Base-by-base conservation (phyloP, 2,329 filamentous ascomycete species). In the Alternaria alternata region DNA sequence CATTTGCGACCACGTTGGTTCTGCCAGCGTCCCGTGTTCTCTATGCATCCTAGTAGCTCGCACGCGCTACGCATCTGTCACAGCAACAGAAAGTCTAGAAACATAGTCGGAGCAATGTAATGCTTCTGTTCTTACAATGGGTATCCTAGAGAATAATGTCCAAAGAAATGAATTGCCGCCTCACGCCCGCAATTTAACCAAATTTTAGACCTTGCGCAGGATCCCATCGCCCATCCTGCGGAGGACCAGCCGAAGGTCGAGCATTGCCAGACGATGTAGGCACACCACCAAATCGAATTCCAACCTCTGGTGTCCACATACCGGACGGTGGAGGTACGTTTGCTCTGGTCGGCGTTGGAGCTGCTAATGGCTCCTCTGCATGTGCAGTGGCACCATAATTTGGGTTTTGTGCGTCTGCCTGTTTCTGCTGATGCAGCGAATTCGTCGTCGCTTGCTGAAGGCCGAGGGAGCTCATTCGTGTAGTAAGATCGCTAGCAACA, bases 251-350 rank as follows among this genome's bases (percentile, higher is more conserved):
- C n/a, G 67, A 55, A 42, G 76, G 75, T 47, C 76, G 64, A 41
- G 66, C 56, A 46, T 73, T 73, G 30, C 72, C 74, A 53, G 71
- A 71, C 26, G 72, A 59, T 30, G 74, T 73, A 28, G 73, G 72
- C 26, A 73, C 63, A 4, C 81, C 84, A 1, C 87, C 87, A 77
- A 97, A 96, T 58, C 88, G 89, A 70, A 96, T 95, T 0, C 90
- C 91, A 83, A 92, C 89, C 2, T 90, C 89, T 0, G 93, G 92
- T 56, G 87, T 89, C 93, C 93, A 97, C 75, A 91, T 88, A 7
- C 85, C 80, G 69, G 85, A 78, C 63, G 82, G 70, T 3, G 71
- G 75, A 16, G 66, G 73, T 22, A 71, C 65, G 43, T 72, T 76
- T 36, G 78, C 78, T 57, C 78, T 69, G n/a, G 78, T 80, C 9